Base-by-base conservation (phyloP, 352 stramenopile species). In the Pythium brassicae region DNA sequence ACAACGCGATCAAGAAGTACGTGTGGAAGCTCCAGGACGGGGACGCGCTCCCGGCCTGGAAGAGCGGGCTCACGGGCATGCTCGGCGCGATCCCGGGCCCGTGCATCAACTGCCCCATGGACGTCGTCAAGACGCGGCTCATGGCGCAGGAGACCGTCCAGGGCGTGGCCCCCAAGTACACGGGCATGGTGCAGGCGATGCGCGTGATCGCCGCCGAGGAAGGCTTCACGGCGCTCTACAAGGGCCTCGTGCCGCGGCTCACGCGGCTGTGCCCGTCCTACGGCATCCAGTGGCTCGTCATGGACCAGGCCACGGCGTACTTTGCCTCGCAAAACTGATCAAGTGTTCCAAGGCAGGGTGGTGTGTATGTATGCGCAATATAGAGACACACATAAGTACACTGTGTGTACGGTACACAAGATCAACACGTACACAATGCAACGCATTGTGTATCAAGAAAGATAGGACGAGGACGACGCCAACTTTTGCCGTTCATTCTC, bases 41-140 rank as follows among this genome's bases (percentile, higher is more conserved):
- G 27, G 74, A 95, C 40, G 79, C 87, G 48, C 74, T 99, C 50
- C 81, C 90, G 47, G 81, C 88, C 45, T 98, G 92, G 92, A 95
- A 99, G 76, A 97, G 89, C 42, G 86, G 98, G 19, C 59, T 99
- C 23, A 96, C 97, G 32, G 97, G 97, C 62, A 92, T 95, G 77
- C 76, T 95, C 27, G 84, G 83, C 40, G 86, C 77, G 20, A 92
- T 92, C 66, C 79, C 87, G 1, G 87, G 87, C 3, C 87, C 87
- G 53, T 94, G 86, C 63, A 83, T 94, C 61, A 96, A 95, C 72
- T 94, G 84, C 58, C 87, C 87, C 45, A 82, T 96, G 67, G 87
- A 99, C 73, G 96, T 99, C n/a, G 88, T 98, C 48, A 99, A 99
- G 83, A 99, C 96, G 52, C 81, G 96, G 32, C 66, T 97, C 23